Base-by-base conservation (phyloP, 805 yeast genomes). In the Zygosaccharomyces gambellarensis region DNA sequence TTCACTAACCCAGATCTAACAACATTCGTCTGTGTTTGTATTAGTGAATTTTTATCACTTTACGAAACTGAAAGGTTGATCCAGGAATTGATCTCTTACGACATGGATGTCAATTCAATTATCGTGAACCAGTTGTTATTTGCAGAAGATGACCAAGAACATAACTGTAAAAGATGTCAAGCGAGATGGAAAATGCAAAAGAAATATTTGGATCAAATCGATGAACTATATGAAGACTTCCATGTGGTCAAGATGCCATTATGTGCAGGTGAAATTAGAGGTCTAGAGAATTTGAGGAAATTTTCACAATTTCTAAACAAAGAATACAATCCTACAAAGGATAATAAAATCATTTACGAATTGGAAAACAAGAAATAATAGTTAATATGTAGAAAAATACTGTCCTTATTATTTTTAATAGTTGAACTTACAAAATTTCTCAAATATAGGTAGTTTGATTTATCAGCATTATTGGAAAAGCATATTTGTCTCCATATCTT, bases 51-150 rank as follows among this genome's bases (percentile, higher is more conserved):
- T 71, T 77, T 94, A 64, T 90, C 98, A 1, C 75, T 94, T 43
- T 94, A 94, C 70, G 99, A 94, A 71, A 92, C 98, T 17, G 99
- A 94, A 73, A 83, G 99, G 72, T 81, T 94, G 83, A 87, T 94
- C 58, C 99, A 94, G 73, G 99, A 94, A 68, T 80, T 94, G 67
- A 85, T 90, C 71, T 82, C 92, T 47, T 94, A 88, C 71, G 87
- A 90, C 57, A 94, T 94, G 85, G 99, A 94, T 69, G 96, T 95
- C 54, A 92, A 90, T 70, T 86, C 97, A 34, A 94, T 94, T 62
- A 90, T 94, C 54, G 96, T 95, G 47, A 94, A 94, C 72, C 99
- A 94, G 71, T 77, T 94, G 56, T 74, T 94, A 52, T 87, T 85
- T 71, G 94, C 97, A n/a, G 83, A 81, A 48, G 54, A 66, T 45